Evolutionary conservation across 352 stramenopile species (phyloP), one percentile per base, ranked within the genome.

Genomic region (Phytophthora macrochlamydospora): DNA sequence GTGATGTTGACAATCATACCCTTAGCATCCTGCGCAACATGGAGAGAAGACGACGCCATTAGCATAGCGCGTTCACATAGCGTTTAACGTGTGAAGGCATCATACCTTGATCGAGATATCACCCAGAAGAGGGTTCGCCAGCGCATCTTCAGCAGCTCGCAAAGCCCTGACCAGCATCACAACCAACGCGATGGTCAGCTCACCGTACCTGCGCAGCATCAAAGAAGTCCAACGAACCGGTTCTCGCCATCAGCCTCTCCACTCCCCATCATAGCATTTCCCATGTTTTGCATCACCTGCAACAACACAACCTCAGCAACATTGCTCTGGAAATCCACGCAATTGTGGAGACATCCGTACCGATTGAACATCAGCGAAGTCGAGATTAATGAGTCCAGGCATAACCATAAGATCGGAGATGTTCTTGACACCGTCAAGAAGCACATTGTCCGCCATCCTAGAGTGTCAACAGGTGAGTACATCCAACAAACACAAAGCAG

Each of bases 1-100:
- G 91, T 97, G 65, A 99, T 98, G 71, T 98, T 98, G 51, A 99
- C 91, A 51, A 99, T 85, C 80, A 99, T 90, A 30, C 95, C 93
- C 76, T 97, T 97, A 48, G 91, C 91, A 43, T 92, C 87, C 78
- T 90, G 61, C 12, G 51, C 35, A 30, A 49, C 40, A 14, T 56
- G 51, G 29, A 53, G 53, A 24, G 42, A 29, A 29, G 38, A 55
- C 42, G 56, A 29, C 48, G 44, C 14, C 14, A 18, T 33, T 43
- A 38, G 12, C 7, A 33, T 43, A 43, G n/a, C 53, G 18, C 18
- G n/a, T 5, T 7, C 29, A 13, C 30, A 12, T 40, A 3, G 31
- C 24, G n/a, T 14, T 28, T 33, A 29, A 14, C 31, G n/a, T 56
- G 29, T n/a, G 31, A 32, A 31, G 43, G 5, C 31, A 31, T 33